A percentile compares a stretch with the other conserved stretches of the same genome.
These are phyloP conservation scores for Croton laevigatus DNA, from an alignment of 441 rosid species.

Conservation along the genomic window DNA sequence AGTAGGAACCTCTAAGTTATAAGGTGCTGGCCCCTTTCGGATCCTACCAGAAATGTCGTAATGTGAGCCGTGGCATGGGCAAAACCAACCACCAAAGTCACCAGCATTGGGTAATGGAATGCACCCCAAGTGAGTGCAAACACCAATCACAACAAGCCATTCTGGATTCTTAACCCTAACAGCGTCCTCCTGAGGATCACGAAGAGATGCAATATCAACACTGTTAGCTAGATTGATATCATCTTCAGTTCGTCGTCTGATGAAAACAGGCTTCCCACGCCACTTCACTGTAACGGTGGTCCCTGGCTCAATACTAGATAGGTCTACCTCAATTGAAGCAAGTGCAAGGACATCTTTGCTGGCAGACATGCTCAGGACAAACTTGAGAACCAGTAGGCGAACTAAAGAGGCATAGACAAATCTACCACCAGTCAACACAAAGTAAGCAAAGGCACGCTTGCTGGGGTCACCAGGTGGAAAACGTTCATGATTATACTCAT, in stretches of 20 bases:
- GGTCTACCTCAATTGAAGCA: conserved; percentile 94
- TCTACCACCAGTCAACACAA: conserved; percentile 87
- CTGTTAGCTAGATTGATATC: conserved; percentile 84
- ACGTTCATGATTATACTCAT: conserved; percentile 83
- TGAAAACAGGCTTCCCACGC: conserved; percentile 98
- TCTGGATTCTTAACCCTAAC: conserved; percentile 90
- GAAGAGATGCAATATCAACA: conserved; percentile 77
- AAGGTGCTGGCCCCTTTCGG: conserved; percentile 96
- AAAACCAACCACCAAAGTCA: conserved; percentile 97
- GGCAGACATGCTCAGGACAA: conserved; percentile 94
- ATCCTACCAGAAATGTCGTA: conserved; percentile 96
- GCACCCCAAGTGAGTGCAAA: conserved; percentile 95
- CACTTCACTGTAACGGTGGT: conserved; percentile 94
- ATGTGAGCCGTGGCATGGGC: conserved; percentile 97
- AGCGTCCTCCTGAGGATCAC: conserved; percentile 84
- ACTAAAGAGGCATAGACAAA: conserved; percentile 84
- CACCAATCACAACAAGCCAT: conserved; percentile 91
- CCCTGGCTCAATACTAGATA: conserved; percentile 83
- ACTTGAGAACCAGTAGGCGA: conserved; percentile 84
- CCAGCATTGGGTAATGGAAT: conserved; percentile 98
- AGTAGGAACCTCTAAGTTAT: conserved; percentile 91
- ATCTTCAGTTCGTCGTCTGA: conserved; percentile 82
- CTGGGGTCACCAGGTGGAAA: conserved; percentile 94
- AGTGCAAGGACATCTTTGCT: conserved; percentile 96
- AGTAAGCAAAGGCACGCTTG: conserved; percentile 97